Evolutionary conservation across 225 moss, liverwort and hornwort genomes (phyloP).

Genomic region (Rhytidiadelphus loreus): DNA sequence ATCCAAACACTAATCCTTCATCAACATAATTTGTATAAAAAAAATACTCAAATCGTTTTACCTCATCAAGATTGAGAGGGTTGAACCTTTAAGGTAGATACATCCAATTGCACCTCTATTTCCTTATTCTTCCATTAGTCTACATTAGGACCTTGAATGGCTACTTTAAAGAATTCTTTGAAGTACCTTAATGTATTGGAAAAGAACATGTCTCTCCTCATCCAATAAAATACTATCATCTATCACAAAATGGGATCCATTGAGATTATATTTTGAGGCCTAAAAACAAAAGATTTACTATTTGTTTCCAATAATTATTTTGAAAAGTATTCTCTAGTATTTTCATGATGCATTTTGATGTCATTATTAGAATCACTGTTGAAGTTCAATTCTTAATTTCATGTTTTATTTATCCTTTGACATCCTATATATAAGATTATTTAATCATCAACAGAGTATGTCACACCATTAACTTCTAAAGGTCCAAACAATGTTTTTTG

Average conservation of each 20-base stretch:
- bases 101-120: background rate
- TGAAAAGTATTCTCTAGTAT: background rate
- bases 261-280: background rate
- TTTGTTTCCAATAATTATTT: background rate
- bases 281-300: background rate
- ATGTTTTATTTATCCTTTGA: background rate
- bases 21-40: background rate
- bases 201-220: background rate
- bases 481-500: too few relatives aligned
- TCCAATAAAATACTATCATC: background rate
- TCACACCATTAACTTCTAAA: too few relatives aligned
- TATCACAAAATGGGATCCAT: background rate
- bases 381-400: background rate
- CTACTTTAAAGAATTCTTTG: background rate
- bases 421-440: background rate
- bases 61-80: background rate
- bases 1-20: background rate
- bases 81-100: accelerated
- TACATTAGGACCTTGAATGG: background rate
- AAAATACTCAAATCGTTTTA: background rate
- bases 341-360: background rate
- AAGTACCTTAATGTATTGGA: accelerated
- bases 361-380: background rate
- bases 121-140: accelerated
- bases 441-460: background rate